Evolutionary conservation across 805 yeast species (phyloP).

Genomic region (Teunomyces stri): DNA sequence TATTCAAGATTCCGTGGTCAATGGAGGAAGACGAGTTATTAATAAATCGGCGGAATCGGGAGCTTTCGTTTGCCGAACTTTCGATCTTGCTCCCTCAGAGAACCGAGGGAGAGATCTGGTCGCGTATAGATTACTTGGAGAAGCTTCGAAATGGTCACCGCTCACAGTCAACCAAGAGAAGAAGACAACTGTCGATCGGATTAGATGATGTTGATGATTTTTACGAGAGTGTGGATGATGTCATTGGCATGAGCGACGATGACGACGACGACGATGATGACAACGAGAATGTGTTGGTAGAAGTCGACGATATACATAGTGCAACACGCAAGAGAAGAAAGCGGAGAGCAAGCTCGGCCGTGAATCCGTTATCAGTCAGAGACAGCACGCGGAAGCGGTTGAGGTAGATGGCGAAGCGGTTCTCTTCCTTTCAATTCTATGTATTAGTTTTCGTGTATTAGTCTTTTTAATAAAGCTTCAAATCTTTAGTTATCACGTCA

Average conservation of each 20-base stretch:
- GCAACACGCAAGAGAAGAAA: conserved; percentile 25
- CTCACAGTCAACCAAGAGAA: conserved; percentile 26
- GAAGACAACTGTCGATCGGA: conserved; percentile 40
- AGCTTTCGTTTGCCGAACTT: conserved; percentile 68
- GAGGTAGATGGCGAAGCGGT: conserved; percentile 3
- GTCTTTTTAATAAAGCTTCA: conserved; percentile 60
- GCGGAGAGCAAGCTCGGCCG: conserved; percentile 43
- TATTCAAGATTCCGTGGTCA: conserved; percentile 44
- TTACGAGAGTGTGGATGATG: conserved; percentile 41
- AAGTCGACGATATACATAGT: conserved; percentile 22
- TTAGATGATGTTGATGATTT: conserved; percentile 44
- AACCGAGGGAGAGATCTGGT: conserved; percentile 70
- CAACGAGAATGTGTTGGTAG: conserved; percentile 14
- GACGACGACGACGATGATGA: conserved; percentile 31
- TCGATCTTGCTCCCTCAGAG: conserved; percentile 69
- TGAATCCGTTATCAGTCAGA: conserved; percentile 34
- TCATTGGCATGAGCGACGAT: conserved; percentile 32
- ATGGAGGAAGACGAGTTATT: conserved; percentile 72
- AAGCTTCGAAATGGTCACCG: conserved; percentile 34
- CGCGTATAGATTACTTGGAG: conserved; percentile 52
- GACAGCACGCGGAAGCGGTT: conserved; percentile 12
- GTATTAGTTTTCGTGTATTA: conserved; percentile 23
- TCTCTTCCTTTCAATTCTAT: conserved; percentile 1
- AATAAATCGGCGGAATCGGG: conserved; percentile 51
- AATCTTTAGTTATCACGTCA: conserved; percentile 77